Evolutionary conservation across 371 early-diverging fungal species (phyloP), one percentile per base, ranked within the genome.

Genomic region (Zopfochytrium polystomum): DNA sequence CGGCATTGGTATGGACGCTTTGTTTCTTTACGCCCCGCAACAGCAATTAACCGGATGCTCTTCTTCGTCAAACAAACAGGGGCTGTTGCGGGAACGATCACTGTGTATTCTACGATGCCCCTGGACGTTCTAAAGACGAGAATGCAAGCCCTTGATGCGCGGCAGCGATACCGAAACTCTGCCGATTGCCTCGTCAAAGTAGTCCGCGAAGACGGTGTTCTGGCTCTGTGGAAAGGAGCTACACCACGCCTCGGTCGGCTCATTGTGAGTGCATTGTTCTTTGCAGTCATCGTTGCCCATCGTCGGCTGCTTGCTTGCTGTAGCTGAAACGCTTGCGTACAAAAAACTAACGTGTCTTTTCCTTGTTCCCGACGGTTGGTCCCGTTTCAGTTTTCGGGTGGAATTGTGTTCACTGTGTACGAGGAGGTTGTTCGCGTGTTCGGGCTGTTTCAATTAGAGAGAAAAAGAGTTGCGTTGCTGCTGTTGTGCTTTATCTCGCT

Each of bases 21-120:
- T 26, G 54, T 48, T 34, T 22, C 27, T 33, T n/a, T n/a, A n/a
- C n/a, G n/a, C n/a, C n/a, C n/a, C n/a, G n/a, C n/a, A n/a, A n/a
- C n/a, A n/a, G n/a, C n/a, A n/a, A n/a, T n/a, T n/a, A 20, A 52
- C 64, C 3, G 43, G 20, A 11, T 38, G 9, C n/a, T 38, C 15
- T 7, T 25, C 35, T 59, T 58, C 38, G 34, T 18, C 27, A 45
- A 48, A 42, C 27, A 47, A 46, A 61, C 56, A 61, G 79, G 80
- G 25, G 74, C 72, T 23, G 67, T 87, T 47, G 95, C 95, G 0
- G 96, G 96, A 7, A 86, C 85, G 53, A 82, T 92, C 26, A 94
- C 94, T 1, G 94, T 94, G 0, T 93, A 93, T 63, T 73, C 89
- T 0, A 96, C 96, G 0, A 93, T 93, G 95, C 95, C 95, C 2